Percentiles rank a stretch among this genome's conserved stretches.
Conservation (phyloP, 768 basidiomycete genomes). For the Pholiota molesta region DNA sequence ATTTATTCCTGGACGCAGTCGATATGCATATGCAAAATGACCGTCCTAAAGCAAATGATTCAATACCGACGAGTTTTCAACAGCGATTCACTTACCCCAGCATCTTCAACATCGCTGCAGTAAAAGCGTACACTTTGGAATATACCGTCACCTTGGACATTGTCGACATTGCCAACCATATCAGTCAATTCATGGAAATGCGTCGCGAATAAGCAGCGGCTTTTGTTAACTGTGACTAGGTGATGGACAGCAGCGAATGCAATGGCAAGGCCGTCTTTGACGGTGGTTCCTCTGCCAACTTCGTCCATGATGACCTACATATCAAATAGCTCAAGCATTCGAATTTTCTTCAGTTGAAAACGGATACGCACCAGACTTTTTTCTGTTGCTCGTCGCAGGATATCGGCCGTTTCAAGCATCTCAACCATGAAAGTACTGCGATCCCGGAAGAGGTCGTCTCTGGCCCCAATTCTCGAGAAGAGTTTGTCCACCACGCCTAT, state of each 20-base stretch:
- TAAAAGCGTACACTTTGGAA: slow-evolving; percentile 78
- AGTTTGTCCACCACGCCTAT: slow-evolving; percentile 90
- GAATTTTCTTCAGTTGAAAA: not conserved
- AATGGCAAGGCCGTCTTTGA: slow-evolving; percentile 90
- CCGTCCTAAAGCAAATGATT: slow-evolving; percentile 51
- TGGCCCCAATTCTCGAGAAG: slow-evolving; percentile 94
- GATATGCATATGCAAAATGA: slow-evolving; percentile 84
- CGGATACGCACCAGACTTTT: slow-evolving; percentile 70
- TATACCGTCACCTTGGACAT: slow-evolving; percentile 42
- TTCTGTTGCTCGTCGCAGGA: slow-evolving; percentile 80
- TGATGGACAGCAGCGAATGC: slow-evolving; percentile 92
- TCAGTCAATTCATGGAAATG: slow-evolving; percentile 95
- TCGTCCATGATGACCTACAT: slow-evolving; percentile 98
- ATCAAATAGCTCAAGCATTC: not conserved
- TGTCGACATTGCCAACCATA: slow-evolving; percentile 68
- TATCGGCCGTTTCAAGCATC: slow-evolving; percentile 93
- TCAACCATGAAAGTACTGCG: slow-evolving; percentile 99
- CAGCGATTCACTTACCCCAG: slow-evolving; percentile 50
- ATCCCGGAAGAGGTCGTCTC: slow-evolving; percentile 93
- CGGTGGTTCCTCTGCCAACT: slow-evolving; percentile 95
- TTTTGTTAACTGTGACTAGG: slow-evolving; percentile 67
- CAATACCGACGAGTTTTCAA: not conserved
- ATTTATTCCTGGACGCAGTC: slow-evolving; percentile 82
- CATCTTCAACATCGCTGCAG: slow-evolving; percentile 87
- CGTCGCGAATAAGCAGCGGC: slow-evolving; percentile 94